phyloP scores from a whole-genome alignment of 768 basidiomycete species.

The Naganishia friedmannii region DNA sequence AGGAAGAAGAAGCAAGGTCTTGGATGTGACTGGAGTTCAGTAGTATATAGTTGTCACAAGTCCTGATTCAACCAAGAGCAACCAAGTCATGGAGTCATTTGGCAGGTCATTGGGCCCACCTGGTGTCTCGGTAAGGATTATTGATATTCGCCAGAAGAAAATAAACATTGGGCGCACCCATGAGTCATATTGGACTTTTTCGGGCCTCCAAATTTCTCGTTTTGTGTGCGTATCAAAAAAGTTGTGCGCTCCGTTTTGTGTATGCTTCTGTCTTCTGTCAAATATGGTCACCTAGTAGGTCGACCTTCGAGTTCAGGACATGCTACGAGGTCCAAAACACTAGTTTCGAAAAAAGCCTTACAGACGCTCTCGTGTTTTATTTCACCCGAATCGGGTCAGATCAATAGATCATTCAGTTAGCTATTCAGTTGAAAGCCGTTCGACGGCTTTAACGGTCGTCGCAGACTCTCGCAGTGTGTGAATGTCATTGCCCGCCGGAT shows the following conservation, averaged over 20 bases:
- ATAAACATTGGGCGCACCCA: slow-evolving; percentile 5
- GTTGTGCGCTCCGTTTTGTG: neutral
- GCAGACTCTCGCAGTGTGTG: slow-evolving; percentile 22
- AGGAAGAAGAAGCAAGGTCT: neutral
- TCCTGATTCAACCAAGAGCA: neutral
- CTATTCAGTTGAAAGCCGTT: too few species aligned
- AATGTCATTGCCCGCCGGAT: neutral
- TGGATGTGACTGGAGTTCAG: neutral
- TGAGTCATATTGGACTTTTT: slow-evolving; percentile 4
- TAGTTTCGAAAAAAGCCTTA: too few species aligned
- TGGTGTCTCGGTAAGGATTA: slow-evolving; percentile 23
- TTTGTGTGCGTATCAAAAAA: too few species aligned
- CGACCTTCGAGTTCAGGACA: too few species aligned
- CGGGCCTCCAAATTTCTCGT: neutral
- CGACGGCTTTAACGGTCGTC: slow-evolving; percentile 14
- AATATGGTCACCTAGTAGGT: too few species aligned
- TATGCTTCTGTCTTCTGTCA: too few species aligned
- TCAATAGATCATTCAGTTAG: too few species aligned
- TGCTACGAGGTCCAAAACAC: too few species aligned
- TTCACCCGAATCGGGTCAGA: neutral
- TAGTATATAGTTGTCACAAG: neutral
- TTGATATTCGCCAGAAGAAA: slow-evolving; percentile 18
- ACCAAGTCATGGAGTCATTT: neutral
- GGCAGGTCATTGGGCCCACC: neutral
- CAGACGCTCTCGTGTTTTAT: too few species aligned